Percentiles rank a stretch among this genome's conserved stretches.
Evolutionary conservation across 2,329 filamentous ascomycete genomes (phyloP).

Genomic region (Aspergillus sojae): DNA sequence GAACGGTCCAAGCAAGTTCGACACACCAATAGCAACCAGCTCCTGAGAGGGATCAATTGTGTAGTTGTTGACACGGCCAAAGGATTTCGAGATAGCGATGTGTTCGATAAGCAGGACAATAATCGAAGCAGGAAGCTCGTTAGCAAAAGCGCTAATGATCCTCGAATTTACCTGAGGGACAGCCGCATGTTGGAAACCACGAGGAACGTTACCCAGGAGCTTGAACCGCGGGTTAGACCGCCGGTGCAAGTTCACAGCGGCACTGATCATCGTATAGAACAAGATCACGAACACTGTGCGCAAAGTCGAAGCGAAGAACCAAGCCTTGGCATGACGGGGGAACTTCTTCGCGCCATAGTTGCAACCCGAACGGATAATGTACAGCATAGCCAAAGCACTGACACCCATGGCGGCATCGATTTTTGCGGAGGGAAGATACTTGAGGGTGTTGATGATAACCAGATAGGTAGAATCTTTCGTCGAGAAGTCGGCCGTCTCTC

Average conservation of each 20-base stretch:
- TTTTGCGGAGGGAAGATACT: constrained; percentile 66
- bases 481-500: constrained; percentile 66
- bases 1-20: constrained; percentile 88
- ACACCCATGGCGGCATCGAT: constrained; percentile 88
- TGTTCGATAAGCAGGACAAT: constrained; percentile 97
- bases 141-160: constrained; percentile 69
- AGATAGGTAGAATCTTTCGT: constrained; percentile 77
- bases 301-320: constrained; percentile 90
- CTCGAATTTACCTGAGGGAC: constrained; percentile 68
- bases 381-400: constrained; percentile 77
- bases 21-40: constrained; percentile 88
- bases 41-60: constrained; percentile 94
- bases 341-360: constrained; percentile 68
- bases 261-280: constrained; percentile 89
- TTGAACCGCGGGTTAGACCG: constrained; percentile 67
- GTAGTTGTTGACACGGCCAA: constrained; percentile 95
- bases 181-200: constrained; percentile 78
- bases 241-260: constrained; percentile 73
- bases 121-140: constrained; percentile 78
- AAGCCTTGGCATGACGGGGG: constrained; percentile 69
- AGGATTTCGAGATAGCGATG: constrained; percentile 95
- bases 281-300: constrained; percentile 90
- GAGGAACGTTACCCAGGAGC: constrained; percentile 75
- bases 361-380: constrained; percentile 70
- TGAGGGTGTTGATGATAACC: constrained; percentile 81